Evolutionary conservation across 2,329 filamentous ascomycete species (phyloP).

Genomic region (Rhynchosporium secalis): DNA sequence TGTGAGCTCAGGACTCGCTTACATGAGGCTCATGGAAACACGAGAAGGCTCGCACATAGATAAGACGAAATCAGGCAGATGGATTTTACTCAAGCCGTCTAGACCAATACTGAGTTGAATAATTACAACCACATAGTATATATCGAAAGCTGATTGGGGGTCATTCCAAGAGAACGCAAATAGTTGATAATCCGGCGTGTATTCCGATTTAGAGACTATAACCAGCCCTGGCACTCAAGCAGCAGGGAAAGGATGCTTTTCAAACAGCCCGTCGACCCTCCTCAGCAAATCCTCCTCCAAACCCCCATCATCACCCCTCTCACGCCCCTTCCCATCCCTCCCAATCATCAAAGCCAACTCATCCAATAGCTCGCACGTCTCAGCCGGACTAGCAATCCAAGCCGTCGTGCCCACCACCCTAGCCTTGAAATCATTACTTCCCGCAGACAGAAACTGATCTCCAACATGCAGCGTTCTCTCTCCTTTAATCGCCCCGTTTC

Average conservation of each 20-base stretch:
- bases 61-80: no score
- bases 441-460: conserved; percentile 93
- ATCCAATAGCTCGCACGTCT: conserved; percentile 87
- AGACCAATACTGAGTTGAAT: no score
- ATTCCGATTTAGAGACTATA: no score
- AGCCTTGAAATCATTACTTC: conserved; percentile 96
- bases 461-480: conserved; percentile 89
- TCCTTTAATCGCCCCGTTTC: conserved; percentile 55
- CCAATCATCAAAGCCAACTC: conserved; percentile 64
- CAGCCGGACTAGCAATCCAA: conserved; percentile 90
- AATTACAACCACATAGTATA: no score
- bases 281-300: conserved; percentile 17
- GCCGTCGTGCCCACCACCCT: conserved; percentile 89
- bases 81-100: no score
- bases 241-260: conserved; percentile 22
- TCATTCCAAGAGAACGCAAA: no score
- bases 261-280: conserved; percentile 22
- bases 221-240: neutral
- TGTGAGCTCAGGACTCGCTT: no score
- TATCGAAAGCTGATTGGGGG: no score
- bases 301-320: conserved; percentile 2
- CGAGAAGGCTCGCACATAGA: no score
- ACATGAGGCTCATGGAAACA: no score
- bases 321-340: conserved; percentile 26
- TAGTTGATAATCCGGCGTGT: no score